These are phyloP conservation scores for Puccinia triticina DNA, from an alignment of 1,284 basidiomycete genomes.

Conservation along the genomic window DNA sequence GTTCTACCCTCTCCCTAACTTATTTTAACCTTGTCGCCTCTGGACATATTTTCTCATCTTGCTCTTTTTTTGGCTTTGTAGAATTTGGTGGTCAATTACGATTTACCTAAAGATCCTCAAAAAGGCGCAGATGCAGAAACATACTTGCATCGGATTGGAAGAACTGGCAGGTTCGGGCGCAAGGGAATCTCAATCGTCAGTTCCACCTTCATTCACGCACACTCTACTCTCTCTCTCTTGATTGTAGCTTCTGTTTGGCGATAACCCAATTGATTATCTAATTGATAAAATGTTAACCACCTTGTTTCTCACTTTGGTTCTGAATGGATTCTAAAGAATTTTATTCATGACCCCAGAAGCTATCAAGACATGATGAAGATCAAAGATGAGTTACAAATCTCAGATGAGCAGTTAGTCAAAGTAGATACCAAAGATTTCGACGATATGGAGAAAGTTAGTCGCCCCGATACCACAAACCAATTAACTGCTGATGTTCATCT, in stretches of 20 bases:
- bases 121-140: conserved; percentile 86
- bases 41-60: neutral
- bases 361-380: conserved; percentile 84
- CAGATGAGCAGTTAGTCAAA: conserved; percentile 64
- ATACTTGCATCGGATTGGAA: conserved; percentile 96
- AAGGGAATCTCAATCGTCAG: conserved; percentile 81
- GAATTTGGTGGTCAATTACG: conserved; percentile 74
- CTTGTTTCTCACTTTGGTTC: neutral
- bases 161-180: conserved; percentile 91
- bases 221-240: neutral
- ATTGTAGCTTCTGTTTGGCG: neutral
- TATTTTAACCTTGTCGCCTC: neutral
- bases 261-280: neutral
- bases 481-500: neutral
- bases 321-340: conserved; percentile 65
- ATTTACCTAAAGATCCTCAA: conserved; percentile 76
- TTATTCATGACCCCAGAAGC: conserved; percentile 83
- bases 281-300: neutral
- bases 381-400: conserved; percentile 75
- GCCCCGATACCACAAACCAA: neutral
- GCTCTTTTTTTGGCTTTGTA: conserved; percentile 7
- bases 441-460: conserved; percentile 74
- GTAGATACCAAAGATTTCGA: conserved; percentile 68
- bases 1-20: conserved; percentile 59
- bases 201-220: neutral